These are phyloP conservation scores for Russula foetens DNA, from an alignment of 768 basidiomycete genomes.

Conservation along the genomic window DNA sequence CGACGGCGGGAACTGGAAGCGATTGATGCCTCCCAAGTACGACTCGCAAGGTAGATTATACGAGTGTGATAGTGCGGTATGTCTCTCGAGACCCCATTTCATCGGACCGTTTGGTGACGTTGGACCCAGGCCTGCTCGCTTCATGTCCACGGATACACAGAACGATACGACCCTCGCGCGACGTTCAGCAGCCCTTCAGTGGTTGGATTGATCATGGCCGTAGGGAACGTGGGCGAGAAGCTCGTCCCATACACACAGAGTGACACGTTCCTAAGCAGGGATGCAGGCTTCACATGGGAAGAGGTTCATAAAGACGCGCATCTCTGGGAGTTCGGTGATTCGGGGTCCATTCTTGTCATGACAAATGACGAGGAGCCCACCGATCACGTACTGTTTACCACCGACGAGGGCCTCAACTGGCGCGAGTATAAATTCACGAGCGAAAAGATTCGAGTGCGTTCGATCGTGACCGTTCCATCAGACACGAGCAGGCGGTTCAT, in stretches of 20 bases:
- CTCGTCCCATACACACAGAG: constrained; percentile 77
- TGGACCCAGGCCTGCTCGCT: constrained; percentile 66
- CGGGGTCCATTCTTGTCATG: constrained; percentile 87
- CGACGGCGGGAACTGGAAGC: constrained; percentile 92
- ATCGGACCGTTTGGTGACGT: not conserved
- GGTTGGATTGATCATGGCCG: constrained; percentile 89
- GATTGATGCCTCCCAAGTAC: constrained; percentile 57
- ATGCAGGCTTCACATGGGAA: constrained; percentile 96
- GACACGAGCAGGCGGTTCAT: constrained; percentile 92
- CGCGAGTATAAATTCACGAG: constrained; percentile 76
- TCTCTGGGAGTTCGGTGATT: constrained; percentile 97
- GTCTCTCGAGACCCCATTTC: constrained; percentile 10
- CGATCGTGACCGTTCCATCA: constrained; percentile 79
- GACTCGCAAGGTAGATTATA: constrained; percentile 77
- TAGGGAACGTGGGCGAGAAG: constrained; percentile 87
- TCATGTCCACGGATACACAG: constrained; percentile 94
- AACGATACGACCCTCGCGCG: constrained; percentile 79
- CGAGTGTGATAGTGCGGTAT: constrained; percentile 59
- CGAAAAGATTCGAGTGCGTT: constrained; percentile 62
- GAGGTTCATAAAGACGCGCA: constrained; percentile 98
- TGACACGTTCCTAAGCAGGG: constrained; percentile 94
- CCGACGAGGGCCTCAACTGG: constrained; percentile 85
- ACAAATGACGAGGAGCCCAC: constrained; percentile 94
- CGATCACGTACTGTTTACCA: constrained; percentile 82
- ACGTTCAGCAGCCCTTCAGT: constrained; percentile 92